Evolutionary conservation across 768 basidiomycete species (phyloP).

Genomic region (Boletus sp.): DNA sequence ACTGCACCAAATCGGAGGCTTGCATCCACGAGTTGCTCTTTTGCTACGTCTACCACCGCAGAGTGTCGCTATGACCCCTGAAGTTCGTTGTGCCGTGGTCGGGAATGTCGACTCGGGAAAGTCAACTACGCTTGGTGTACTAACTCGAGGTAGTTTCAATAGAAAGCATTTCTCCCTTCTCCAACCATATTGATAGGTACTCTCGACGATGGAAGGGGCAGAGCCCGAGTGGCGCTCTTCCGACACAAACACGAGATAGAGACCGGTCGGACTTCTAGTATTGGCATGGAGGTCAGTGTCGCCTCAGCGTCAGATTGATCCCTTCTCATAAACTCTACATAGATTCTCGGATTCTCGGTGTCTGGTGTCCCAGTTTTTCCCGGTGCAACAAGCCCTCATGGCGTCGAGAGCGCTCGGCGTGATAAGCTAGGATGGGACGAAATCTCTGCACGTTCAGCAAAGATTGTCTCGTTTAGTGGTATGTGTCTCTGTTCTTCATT

Average conservation of each 20-base stretch:
- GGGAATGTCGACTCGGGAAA: constrained; percentile 96
- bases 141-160: constrained; percentile 71
- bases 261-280: constrained; percentile 90
- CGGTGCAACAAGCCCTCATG: constrained; percentile 48
- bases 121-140: constrained; percentile 88
- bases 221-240: constrained; percentile 85
- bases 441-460: constrained; percentile 82
- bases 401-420: constrained; percentile 62
- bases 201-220: constrained; percentile 78
- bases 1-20: constrained; percentile 45
- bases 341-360: constrained; percentile 88
- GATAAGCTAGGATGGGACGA: constrained; percentile 97
- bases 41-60: constrained; percentile 74
- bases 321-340: background rate
- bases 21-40: constrained; percentile 54
- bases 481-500: constrained; percentile 7
- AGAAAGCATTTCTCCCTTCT: constrained; percentile 19
- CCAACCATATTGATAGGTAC: constrained; percentile 43
- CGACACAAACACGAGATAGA: constrained; percentile 98
- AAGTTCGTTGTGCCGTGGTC: constrained; percentile 93
- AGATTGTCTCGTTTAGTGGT: constrained; percentile 94
- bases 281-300: constrained; percentile 89
- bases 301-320: background rate
- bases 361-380: constrained; percentile 80
- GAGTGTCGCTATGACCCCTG: constrained; percentile 74